Evolutionary conservation across 139 green algal species (phyloP).

Genomic region (Chlorella sp.): DNA sequence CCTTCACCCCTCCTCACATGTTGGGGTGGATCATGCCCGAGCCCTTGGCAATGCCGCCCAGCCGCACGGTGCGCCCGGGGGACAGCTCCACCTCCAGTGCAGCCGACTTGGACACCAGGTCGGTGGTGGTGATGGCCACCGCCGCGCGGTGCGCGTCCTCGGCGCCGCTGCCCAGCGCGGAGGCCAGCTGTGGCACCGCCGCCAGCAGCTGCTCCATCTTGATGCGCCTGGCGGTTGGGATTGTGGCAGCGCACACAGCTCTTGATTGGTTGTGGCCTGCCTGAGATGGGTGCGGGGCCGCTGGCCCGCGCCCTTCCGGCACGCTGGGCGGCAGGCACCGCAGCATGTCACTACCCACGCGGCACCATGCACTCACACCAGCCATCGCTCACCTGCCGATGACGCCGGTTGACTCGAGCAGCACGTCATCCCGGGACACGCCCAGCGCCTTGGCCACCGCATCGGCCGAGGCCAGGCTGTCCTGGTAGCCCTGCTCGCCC

Average conservation of each 20-base stretch:
- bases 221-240: conserved; percentile 84
- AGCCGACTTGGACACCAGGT: conserved; percentile 89
- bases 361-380: no score
- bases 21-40: conserved; percentile 99
- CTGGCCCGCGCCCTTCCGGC: no score
- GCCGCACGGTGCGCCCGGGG: conserved; percentile 68
- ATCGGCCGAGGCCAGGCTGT: conserved; percentile 68
- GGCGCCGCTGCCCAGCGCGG: conserved; percentile 56
- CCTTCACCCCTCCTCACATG: conserved; percentile 70
- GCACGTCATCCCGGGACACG: conserved; percentile 65
- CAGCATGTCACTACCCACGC: no score
- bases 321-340: no score
- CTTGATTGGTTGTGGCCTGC: no score
- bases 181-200: conserved; percentile 81
- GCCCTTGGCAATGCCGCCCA: conserved; percentile 97
- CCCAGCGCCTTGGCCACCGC: conserved; percentile 73
- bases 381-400: conserved; percentile 76
- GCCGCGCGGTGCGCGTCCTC: conserved; percentile 82
- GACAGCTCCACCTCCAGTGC: conserved; percentile 78
- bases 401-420: conserved; percentile 81
- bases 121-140: conserved; percentile 94
- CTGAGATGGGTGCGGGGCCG: no score
- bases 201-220: conserved; percentile 90
- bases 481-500: conserved; percentile 77
- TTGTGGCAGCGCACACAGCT: no score